Evolutionary conservation across 2,329 filamentous ascomycete species (phyloP), one percentile per base, ranked within the genome.

Genomic region (Atkinsonella texensis): DNA sequence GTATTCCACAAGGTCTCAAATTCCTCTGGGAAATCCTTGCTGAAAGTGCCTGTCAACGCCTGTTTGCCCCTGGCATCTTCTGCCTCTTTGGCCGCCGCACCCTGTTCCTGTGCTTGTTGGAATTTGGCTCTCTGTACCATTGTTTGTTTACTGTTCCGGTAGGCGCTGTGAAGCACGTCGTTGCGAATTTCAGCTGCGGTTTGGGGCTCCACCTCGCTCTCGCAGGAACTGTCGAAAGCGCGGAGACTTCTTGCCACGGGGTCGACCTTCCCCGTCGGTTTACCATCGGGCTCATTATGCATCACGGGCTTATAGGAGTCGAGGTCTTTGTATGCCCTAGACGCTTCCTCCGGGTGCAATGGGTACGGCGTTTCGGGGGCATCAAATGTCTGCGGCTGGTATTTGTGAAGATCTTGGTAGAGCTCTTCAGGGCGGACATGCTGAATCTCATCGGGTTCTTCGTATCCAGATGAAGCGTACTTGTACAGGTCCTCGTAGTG

Each of bases 21-120:
- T 3, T 78, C 74, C 53, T 79, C 74, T 0, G 75, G 73, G 53
- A 78, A 79, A 58, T 79, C 76, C 33, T 69, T 70, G 9, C 64
- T 62, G 54, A 71, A 77, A 55, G 73, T 75, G 4, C 75, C 75
- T 9, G 72, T 75, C 47, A 77, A 52, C 10, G 53, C 28, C 31
- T 18, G 35, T 42, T n/a, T 52, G 42, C 17, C 51, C 17, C 46
- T 17, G 2, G 43, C 38, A 9, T 53, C 51, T 13, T 53, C 46
- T 39, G 51, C 39, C 17, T 52, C 47, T 41, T 54, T 48, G 18
- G 41, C 31, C 49, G 41, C 55, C 13, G 46, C 51, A 46, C 54
- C 50, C 53, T 52, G 53, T 3, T 38, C 44, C 9, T 54, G 39
- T 15, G 54, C 51, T 39, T 52, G 46, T 6, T 60, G 46, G 13